Conservation (phyloP, 2,329 filamentous ascomycete species). For the Pseudocercospora crystallina region DNA sequence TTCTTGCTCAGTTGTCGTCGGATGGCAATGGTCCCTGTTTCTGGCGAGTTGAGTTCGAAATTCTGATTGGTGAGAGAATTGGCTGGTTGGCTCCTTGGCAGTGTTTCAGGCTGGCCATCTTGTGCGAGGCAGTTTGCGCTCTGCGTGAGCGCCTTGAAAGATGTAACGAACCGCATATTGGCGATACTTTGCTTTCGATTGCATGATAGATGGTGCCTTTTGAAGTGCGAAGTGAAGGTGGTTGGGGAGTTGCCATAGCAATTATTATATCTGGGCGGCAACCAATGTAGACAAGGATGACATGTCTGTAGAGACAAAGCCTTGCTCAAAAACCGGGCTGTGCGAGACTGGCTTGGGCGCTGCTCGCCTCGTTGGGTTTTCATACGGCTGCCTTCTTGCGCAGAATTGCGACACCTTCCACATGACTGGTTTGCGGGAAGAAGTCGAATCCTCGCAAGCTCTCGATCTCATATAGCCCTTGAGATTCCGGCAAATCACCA, state of each 20-base stretch:
- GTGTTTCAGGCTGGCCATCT: background rate
- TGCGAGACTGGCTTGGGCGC: too few relatives aligned
- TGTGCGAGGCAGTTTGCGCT: background rate
- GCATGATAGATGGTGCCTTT: background rate
- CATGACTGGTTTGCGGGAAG: conserved; percentile 81
- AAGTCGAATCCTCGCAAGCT: conserved; percentile 93
- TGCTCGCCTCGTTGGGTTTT: background rate
- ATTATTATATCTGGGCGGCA: conserved; percentile 4
- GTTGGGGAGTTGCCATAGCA: conserved; percentile 6
- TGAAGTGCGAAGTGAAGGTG: background rate
- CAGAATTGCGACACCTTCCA: conserved; percentile 64
- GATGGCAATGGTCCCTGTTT: conserved; percentile 9
- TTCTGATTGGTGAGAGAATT: conserved; percentile 10
- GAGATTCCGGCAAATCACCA: conserved; percentile 31
- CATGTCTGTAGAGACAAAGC: background rate
- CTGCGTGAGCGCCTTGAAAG: conserved; percentile 4
- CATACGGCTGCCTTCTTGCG: conserved; percentile 36
- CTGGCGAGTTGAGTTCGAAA: conserved; percentile 7
- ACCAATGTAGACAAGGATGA: conserved; percentile 6
- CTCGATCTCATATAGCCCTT: conserved; percentile 74
- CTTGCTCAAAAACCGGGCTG: too few relatives aligned
- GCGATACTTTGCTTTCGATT: background rate
- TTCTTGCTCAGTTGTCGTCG: conserved; percentile 2
- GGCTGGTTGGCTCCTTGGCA: background rate
- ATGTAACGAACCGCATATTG: conserved; percentile 8